phyloP scores from a whole-genome alignment of 2,329 filamentous ascomycete genomes.

The Elsinoe fawcettii region DNA sequence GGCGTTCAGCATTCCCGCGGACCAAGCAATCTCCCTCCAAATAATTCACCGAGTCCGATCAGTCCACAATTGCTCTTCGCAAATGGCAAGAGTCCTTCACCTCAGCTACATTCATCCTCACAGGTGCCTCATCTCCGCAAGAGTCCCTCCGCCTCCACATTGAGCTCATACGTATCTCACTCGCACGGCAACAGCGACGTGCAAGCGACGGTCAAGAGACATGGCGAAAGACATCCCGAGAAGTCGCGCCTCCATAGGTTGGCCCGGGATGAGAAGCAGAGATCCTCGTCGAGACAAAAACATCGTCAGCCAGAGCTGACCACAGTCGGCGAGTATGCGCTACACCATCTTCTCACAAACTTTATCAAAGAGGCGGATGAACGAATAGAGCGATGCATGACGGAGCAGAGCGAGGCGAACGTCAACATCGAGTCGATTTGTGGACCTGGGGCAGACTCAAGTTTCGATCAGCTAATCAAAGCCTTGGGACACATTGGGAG shows the following conservation, averaged over 20 bases:
- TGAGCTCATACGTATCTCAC: slow-evolving; percentile 15
- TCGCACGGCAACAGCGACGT: slow-evolving; percentile 14
- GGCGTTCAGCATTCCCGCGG: slow-evolving; percentile 87
- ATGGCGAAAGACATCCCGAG: slow-evolving; percentile 8
- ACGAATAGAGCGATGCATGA: slow-evolving; percentile 84
- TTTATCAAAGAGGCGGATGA: slow-evolving; percentile 97
- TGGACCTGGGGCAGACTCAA: slow-evolving; percentile 76
- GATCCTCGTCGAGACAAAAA: slow-evolving; percentile 59
- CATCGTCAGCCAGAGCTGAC: slow-evolving; percentile 68
- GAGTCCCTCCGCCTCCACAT: slow-evolving; percentile 18
- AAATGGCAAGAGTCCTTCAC: slow-evolving; percentile 5
- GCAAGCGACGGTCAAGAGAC: slow-evolving; percentile 30
- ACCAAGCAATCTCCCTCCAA: slow-evolving; percentile 73
- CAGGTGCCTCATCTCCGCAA: slow-evolving; percentile 15
- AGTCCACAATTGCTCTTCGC: slow-evolving; percentile 75
- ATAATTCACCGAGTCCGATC: slow-evolving; percentile 63
- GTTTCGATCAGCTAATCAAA: slow-evolving; percentile 88
- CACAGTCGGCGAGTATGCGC: slow-evolving; percentile 94
- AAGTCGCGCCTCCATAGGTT: slow-evolving; percentile 1
- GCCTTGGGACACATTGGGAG: slow-evolving; percentile 91
- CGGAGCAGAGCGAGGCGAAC: slow-evolving; percentile 69
- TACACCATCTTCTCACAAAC: slow-evolving; percentile 93
- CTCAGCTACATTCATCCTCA: slow-evolving; percentile 6
- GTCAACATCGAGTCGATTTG: slow-evolving; percentile 83
- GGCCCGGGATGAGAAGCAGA: slow-evolving; percentile 57